phyloP scores from a whole-genome alignment of 2,329 filamentous ascomycete species.

The Leptodontidium sp. region DNA sequence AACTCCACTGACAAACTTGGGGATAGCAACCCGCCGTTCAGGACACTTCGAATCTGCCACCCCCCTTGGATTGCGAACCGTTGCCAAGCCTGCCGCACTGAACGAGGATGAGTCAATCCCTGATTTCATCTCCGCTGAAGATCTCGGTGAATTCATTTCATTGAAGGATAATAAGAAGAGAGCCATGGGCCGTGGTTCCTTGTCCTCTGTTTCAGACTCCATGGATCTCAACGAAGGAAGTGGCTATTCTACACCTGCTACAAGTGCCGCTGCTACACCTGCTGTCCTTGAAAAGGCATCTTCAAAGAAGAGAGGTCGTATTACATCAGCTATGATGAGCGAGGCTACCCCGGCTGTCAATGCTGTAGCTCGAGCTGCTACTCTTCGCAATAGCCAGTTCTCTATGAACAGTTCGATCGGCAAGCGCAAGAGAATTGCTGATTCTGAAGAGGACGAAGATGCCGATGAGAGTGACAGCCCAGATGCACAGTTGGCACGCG shows the following conservation, averaged over 20 bases:
- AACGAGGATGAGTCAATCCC: constrained; percentile 31
- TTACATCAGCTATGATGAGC: constrained; percentile 24
- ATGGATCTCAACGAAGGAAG: constrained; percentile 53
- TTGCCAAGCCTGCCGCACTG: background rate
- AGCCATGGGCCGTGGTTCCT: constrained; percentile 46
- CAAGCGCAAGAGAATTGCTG: constrained; percentile 55
- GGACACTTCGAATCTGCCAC: constrained; percentile 28
- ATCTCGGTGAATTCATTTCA: constrained; percentile 29
- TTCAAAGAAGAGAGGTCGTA: constrained; percentile 40
- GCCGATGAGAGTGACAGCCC: constrained; percentile 51
- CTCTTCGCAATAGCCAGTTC: constrained; percentile 58
- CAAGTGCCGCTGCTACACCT: constrained; percentile 63
- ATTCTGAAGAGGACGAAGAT: constrained; percentile 49
- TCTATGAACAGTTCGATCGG: constrained; percentile 51
- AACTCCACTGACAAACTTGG: constrained; percentile 10
- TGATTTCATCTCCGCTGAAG: constrained; percentile 32
- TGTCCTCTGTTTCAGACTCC: constrained; percentile 51
- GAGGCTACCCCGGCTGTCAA: constrained; percentile 44
- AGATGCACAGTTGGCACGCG: constrained; percentile 62
- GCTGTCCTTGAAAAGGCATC: constrained; percentile 48
- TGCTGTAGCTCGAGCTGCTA: constrained; percentile 54
- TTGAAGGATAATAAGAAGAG: constrained; percentile 38
- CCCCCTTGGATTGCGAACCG: constrained; percentile 21
- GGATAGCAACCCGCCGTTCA: constrained; percentile 37
- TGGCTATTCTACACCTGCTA: constrained; percentile 68